These are phyloP conservation scores for Exophiala spinifera DNA, from an alignment of 2,329 filamentous ascomycete genomes.

Conservation along the genomic window DNA sequence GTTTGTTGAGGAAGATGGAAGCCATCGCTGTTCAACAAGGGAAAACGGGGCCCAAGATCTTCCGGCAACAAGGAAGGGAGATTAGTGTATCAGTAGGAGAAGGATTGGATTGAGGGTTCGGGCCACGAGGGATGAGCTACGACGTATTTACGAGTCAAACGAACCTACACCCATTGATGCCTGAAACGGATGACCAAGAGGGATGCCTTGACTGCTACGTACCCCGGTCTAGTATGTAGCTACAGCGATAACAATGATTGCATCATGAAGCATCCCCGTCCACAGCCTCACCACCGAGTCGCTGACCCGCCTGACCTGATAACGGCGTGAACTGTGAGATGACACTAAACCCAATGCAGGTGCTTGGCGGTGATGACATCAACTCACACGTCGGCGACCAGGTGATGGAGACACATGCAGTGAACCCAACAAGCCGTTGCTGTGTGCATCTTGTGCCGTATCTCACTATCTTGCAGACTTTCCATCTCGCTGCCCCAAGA, in stretches of 20 bases:
- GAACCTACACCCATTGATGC: neutral
- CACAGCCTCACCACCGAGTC: neutral
- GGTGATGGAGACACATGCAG: too few species aligned
- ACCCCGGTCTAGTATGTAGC: neutral
- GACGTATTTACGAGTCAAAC: neutral
- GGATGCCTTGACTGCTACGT: too few species aligned
- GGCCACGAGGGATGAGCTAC: neutral
- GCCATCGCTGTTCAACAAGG: conserved; percentile 15
- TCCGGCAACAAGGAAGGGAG: conserved; percentile 22
- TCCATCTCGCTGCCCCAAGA: too few species aligned
- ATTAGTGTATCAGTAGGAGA: conserved; percentile 17
- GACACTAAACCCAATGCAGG: neutral
- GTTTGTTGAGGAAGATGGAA: conserved; percentile 41
- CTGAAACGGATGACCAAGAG: too few species aligned
- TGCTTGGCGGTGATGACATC: conserved; percentile 1
- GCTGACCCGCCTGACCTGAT: too few species aligned
- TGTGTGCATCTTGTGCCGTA: neutral
- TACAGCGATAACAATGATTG: neutral
- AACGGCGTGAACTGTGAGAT: neutral
- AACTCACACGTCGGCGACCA: neutral
- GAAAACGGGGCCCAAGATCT: conserved; percentile 17
- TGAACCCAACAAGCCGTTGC: too few species aligned
- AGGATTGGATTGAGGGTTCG: conserved; percentile 3
- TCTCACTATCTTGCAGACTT: too few species aligned
- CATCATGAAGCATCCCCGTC: neutral